Evolutionary conservation across 768 basidiomycete species (phyloP).

Genomic region (Udeniomyces megalosporus): DNA sequence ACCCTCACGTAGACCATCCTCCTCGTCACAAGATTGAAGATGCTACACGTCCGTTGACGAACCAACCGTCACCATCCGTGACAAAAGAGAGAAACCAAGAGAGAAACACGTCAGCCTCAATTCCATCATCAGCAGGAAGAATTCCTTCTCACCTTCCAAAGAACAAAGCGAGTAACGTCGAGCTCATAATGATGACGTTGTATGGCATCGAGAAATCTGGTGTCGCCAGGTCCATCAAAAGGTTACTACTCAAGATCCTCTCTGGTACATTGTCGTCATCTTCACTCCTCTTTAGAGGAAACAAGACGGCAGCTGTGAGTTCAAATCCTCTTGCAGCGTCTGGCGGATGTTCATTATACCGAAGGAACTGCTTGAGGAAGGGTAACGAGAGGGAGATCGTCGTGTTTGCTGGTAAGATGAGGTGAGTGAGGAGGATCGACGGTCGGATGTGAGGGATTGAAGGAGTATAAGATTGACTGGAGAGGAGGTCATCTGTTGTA

Average conservation of each 20-base stretch:
- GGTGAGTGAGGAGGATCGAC: slow-evolving; percentile 53
- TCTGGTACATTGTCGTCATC: neutral
- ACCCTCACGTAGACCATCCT: slow-evolving; percentile 41
- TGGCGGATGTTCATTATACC: slow-evolving; percentile 89
- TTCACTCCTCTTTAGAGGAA: slow-evolving; percentile 16
- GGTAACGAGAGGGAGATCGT: slow-evolving; percentile 53
- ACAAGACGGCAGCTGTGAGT: slow-evolving; percentile 57
- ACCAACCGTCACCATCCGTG: no score
- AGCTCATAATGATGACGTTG: slow-evolving; percentile 91
- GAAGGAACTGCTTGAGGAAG: slow-evolving; percentile 66
- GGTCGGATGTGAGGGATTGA: slow-evolving; percentile 27
- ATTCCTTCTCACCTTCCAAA: slow-evolving; percentile 46
- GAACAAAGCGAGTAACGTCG: slow-evolving; percentile 72
- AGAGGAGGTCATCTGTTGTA: neutral
- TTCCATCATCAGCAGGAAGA: no score
- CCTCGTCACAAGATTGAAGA: slow-evolving; percentile 74
- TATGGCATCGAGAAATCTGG: slow-evolving; percentile 99
- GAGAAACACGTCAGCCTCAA: neutral
- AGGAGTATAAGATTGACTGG: slow-evolving; percentile 9
- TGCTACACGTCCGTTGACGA: no score
- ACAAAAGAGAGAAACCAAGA: neutral
- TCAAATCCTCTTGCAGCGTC: slow-evolving; percentile 94
- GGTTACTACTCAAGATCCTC: slow-evolving; percentile 58
- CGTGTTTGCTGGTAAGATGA: slow-evolving; percentile 53
- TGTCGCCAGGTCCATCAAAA: slow-evolving; percentile 86